Base-by-base conservation (phyloP, 768 basidiomycete genomes). In the Crucibulum laeve region DNA sequence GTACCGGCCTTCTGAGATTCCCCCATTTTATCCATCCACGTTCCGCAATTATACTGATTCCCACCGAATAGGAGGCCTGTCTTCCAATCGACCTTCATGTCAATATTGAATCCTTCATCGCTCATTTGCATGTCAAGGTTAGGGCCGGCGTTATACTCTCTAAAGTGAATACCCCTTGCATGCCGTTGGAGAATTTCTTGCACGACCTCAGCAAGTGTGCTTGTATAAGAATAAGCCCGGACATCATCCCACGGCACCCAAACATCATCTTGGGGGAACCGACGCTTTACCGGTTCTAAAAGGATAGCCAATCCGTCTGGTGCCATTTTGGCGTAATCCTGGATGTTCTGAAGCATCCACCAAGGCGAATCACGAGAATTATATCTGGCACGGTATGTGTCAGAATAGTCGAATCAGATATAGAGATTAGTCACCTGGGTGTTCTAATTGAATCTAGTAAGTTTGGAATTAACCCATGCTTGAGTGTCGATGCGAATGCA, bases 1-100 rank as follows among this genome's bases (percentile, higher is more conserved):
- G 87, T 97, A 1, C 92, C 91, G 3, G 96, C 95, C 53, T 82
- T 89, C 46, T 70, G 71, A 2, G 89, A 92, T 58, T 95, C 92
- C 34, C 96, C 96, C 91, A 94, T 94, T 76, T 95, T 95, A 69
- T 95, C 92, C 92, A 92, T 92, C 92, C 92, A 95, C 1, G 92
- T 94, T 8, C 92, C 92, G 58, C 92, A 94, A 54, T 95, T 95
- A 55, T 75, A 64, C 43, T 68, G 66, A 61, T 82, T 98, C 5
- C 96, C 96, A 21, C 96, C 96, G 46, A 80, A 72, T 52, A 95
- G 80, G 47, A 98, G 62, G 1, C 96, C 96, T 1, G 91, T 97
- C 52, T 76, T 71, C 96, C 96, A 99, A 61, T 99, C 93, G n/a
- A 97, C 93, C 19, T 80, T 65, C 50, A 98, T 87, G 55, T 91